Evolutionary conservation across 208 protist genomes (phyloP).

Genomic region (Trichomonas tenax): DNA sequence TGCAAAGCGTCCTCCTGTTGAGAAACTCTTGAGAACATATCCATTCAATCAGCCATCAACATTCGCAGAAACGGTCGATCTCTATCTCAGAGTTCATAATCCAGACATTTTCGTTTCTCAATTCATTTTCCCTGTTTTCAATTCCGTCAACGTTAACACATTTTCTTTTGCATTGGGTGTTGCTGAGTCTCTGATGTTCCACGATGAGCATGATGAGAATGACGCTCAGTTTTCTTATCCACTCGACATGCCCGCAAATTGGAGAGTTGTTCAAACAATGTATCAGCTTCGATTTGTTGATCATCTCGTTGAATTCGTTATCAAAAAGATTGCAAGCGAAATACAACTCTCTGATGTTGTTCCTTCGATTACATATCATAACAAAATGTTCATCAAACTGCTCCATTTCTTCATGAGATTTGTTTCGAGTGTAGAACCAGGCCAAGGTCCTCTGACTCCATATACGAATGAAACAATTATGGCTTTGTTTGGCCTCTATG

Average conservation of each 20-base stretch:
- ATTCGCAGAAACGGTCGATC: not conserved
- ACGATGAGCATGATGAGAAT: not conserved
- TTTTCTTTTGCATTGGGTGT: not conserved
- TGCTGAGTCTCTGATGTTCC: not conserved
- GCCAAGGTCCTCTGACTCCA: not conserved
- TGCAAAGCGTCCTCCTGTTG: not conserved
- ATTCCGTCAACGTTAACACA: not conserved
- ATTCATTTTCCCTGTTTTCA: not conserved
- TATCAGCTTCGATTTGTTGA: slow-evolving; percentile 11
- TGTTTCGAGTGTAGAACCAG: not conserved
- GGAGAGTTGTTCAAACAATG: not conserved
- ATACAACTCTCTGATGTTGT: not conserved
- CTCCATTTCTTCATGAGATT: not conserved
- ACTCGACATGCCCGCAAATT: not conserved
- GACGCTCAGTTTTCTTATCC: not conserved
- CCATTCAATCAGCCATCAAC: not conserved
- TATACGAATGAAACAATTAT: not conserved
- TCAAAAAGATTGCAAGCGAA: not conserved
- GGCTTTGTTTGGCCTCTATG: not conserved
- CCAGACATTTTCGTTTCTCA: not conserved
- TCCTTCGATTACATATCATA: not conserved
- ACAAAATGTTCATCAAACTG: not conserved
- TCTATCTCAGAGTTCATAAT: not conserved
- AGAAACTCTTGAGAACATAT: not conserved
- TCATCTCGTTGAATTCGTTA: not conserved